Conservation (phyloP, 257 asterid genomes). For the Solanum dulcamara region DNA sequence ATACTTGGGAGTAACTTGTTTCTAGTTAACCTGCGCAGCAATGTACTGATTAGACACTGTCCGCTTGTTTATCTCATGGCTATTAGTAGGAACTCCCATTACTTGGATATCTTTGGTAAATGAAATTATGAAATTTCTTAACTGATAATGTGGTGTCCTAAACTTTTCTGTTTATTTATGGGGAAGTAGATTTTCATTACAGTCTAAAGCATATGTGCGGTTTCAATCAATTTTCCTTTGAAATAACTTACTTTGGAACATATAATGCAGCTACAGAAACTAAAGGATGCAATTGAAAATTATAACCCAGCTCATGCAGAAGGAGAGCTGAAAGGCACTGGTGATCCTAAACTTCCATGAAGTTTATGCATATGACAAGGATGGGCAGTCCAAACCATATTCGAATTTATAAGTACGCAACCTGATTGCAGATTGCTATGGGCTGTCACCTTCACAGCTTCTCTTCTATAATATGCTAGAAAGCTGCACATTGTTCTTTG, state of each 20-base stretch:
- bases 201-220: neutral
- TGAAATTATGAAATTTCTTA: neutral
- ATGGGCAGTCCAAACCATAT: conserved; percentile 2
- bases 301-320: conserved; percentile 18
- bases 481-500: conserved; percentile 1
- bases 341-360: conserved; percentile 11
- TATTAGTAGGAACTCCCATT: neutral
- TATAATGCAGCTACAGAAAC: conserved; percentile 48
- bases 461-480: neutral
- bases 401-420: neutral
- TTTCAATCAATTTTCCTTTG: neutral
- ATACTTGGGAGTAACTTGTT: neutral
- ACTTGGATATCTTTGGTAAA: neutral
- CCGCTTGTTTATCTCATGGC: neutral
- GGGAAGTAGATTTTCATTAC: neutral
- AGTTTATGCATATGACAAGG: too few species aligned
- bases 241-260: neutral
- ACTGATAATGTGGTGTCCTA: neutral
- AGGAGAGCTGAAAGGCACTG: conserved; percentile 7
- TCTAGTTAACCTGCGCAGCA: neutral
- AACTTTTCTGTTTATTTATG: neutral
- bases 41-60: neutral
- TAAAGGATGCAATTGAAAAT: conserved; percentile 45
- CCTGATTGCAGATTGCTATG: neutral
- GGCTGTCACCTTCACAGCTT: neutral